Conservation (phyloP, 495 filamentous ascomycete species). For the Choiromyces venosus region DNA sequence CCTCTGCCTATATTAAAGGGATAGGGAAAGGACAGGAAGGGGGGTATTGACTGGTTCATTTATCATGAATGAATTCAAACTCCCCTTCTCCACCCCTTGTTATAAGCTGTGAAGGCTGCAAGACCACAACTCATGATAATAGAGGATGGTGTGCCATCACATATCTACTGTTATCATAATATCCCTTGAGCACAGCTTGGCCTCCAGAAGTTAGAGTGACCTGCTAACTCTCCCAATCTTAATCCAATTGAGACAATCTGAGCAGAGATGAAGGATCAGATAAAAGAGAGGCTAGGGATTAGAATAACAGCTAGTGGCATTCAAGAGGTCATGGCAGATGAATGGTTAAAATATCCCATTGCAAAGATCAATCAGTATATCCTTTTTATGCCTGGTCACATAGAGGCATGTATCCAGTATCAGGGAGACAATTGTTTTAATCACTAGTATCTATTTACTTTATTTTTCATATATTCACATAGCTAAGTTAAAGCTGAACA, state of each 20-base stretch:
- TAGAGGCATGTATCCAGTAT: conserved; percentile 16
- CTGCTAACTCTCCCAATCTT: conserved; percentile 1
- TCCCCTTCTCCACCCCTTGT: not conserved
- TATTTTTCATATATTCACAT: no score
- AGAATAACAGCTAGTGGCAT: not conserved
- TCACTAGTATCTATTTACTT: no score
- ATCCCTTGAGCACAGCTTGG: not conserved
- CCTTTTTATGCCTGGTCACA: not conserved
- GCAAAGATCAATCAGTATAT: conserved; percentile 4
- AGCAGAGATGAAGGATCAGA: conserved; percentile 7
- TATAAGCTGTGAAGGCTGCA: not conserved
- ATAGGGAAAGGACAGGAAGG: not conserved
- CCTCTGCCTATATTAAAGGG: not conserved
- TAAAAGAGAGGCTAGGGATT: not conserved
- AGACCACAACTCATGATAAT: conserved; percentile 1
- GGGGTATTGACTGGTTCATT: conserved; percentile 9
- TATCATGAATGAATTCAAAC: conserved; percentile 7
- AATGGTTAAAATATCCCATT: conserved; percentile 9
- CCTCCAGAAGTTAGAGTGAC: not conserved
- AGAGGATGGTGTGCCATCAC: conserved; percentile 1
- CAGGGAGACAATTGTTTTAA: no score
- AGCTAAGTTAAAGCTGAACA: no score
- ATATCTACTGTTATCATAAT: conserved; percentile 3
- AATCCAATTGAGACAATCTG: conserved; percentile 12
- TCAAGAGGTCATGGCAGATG: not conserved